phyloP scores from a whole-genome alignment of 345 rosid genomes.

The Crucihimalaya himalaica region DNA sequence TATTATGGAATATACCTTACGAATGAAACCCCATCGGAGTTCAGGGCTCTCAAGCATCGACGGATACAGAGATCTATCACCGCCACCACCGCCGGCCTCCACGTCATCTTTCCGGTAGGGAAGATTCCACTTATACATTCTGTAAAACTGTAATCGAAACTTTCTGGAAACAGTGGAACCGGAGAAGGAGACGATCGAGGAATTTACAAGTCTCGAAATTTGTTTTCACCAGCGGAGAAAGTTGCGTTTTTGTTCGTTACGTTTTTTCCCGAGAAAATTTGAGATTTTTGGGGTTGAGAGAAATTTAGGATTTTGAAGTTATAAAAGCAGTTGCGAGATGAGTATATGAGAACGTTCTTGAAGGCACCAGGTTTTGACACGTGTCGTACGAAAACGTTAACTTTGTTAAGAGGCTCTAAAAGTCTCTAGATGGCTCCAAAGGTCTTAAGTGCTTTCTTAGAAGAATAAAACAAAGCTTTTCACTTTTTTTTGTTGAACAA shows the following conservation, averaged over 20 bases:
- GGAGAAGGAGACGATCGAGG: not conserved
- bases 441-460: not conserved
- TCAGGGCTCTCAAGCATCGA: conserved; percentile 81
- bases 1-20: conserved; percentile 73
- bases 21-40: conserved; percentile 83
- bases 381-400: not conserved
- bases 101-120: conserved; percentile 57
- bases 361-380: conserved; percentile 17
- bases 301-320: not conserved
- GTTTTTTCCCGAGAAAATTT: not conserved
- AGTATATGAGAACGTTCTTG: conserved; percentile 29
- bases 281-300: not conserved
- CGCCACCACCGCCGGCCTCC: conserved; percentile 47
- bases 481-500: too few species aligned
- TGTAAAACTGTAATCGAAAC: not conserved
- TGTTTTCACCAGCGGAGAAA: not conserved
- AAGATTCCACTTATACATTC: conserved; percentile 49
- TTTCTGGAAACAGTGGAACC: not conserved
- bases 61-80: conserved; percentile 66
- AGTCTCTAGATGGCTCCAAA: conserved; percentile 20
- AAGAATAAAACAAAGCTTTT: too few species aligned
- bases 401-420: not conserved
- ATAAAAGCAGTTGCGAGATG: conserved; percentile 34
- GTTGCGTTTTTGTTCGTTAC: not conserved
- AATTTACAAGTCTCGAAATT: not conserved